Base-by-base conservation (phyloP, 306 rosid species). In the Carpinus viminea region DNA sequence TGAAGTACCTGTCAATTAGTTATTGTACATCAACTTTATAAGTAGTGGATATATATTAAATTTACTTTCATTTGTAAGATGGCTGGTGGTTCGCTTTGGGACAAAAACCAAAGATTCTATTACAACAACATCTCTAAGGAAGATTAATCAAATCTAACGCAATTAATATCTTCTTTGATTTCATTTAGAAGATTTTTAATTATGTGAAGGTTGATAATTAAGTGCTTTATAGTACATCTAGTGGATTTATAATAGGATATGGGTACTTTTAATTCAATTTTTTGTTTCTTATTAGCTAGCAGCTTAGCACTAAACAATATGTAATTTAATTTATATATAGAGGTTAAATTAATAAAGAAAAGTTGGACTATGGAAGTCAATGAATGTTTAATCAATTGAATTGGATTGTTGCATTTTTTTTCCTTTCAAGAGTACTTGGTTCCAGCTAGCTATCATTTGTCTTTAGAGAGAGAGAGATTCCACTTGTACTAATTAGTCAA, bases 371-470 rank as follows among this genome's bases (percentile, higher is more conserved):
- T 3, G 20, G 11, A 64, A 64, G 70, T 64, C 70, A 13, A 31
- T 64, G 2, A 24, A 34, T 64, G 5, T 4, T 31, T 18, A 34
- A 17, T 34, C 21, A 15, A 5, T 15, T 64, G 47, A 64, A 64
- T 31, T 64, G 70, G 70, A 34, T 64, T 34, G 12, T 36, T 64
- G 6, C 41, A 64, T 64, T 46, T 79, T 46, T 79, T 83, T 79
- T 80, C 79, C 73, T 74, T 84, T 82, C 46, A 76, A 84, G 84
- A 68, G 61, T 78, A 64, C 70, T 77, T 87, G 90, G 66, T 43
- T 87, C 83, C 90, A 87, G 90, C 90, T 87, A 87, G 90, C 90
- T 87, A 87, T 82, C 81, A 85, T 80, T 80, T 87, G 20, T 61
- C 7, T 13, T 61, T 28, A 36, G 5, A 57, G 13, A 57, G 13